These are phyloP conservation scores for Magnusiomyces paraingens DNA, from an alignment of 1,139 yeast species.

Conservation along the genomic window DNA sequence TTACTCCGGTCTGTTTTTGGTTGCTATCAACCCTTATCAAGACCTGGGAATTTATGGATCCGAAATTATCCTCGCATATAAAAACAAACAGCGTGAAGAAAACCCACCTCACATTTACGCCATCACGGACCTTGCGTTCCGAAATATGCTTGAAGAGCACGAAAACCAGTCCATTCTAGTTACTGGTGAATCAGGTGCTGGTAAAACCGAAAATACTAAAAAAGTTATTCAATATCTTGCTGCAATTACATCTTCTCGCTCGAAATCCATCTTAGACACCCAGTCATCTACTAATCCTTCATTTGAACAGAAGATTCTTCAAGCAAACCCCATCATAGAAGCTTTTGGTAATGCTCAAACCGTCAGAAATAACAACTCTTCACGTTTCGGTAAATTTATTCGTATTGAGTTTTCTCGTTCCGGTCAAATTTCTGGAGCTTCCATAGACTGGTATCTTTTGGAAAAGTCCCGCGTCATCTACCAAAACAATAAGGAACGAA, in stretches of 20 bases:
- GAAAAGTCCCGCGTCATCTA: constrained; percentile 92
- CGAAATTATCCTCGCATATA: constrained; percentile 50
- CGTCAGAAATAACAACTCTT: constrained; percentile 86
- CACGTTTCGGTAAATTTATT: constrained; percentile 94
- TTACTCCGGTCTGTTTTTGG: constrained; percentile 80
- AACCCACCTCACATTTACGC: constrained; percentile 83
- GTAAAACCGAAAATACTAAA: constrained; percentile 96
- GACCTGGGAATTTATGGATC: constrained; percentile 66
- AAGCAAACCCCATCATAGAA: constrained; percentile 93
- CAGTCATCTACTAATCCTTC: constrained; percentile 25
- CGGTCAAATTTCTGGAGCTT: constrained; percentile 77
- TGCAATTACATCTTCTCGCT: constrained; percentile 49
- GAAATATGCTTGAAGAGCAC: constrained; percentile 61
- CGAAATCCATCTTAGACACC: constrained; percentile 15
- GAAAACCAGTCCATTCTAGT: constrained; percentile 88
- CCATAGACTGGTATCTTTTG: constrained; percentile 86
- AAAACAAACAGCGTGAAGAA: constrained; percentile 40
- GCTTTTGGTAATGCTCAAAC: constrained; percentile 98
- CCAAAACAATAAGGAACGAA: constrained; percentile 72
- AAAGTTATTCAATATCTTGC: constrained; percentile 90
- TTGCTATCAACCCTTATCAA: constrained; percentile 91
- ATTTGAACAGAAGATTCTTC: constrained; percentile 79
- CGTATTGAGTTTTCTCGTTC: constrained; percentile 66
- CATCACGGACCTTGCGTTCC: constrained; percentile 80
- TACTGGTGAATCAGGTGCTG: constrained; percentile 98